phyloP scores from a whole-genome alignment of 306 rosid genomes.

The Dalbergia cultrata region DNA sequence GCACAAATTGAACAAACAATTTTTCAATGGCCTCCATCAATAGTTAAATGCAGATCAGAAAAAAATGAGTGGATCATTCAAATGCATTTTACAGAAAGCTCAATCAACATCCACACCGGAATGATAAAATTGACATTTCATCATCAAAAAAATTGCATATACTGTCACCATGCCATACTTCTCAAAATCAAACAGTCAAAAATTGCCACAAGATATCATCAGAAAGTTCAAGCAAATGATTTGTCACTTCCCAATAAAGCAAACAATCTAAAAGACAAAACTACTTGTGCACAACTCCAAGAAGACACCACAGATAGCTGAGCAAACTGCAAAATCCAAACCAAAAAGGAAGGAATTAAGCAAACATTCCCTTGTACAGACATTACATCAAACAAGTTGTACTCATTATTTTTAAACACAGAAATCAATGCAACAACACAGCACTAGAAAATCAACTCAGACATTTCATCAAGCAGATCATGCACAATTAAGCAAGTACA shows the following conservation, averaged over 20 bases:
- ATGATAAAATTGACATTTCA: background rate
- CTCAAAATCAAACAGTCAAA: background rate
- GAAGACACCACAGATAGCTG: background rate
- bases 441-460: background rate
- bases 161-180: background rate
- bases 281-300: background rate
- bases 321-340: background rate
- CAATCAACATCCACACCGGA: background rate
- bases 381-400: slow-evolving; percentile 36
- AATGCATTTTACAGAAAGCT: background rate
- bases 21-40: background rate
- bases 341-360: background rate
- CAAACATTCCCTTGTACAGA: slow-evolving; percentile 12
- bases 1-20: slow-evolving; percentile 25
- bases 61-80: background rate
- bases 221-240: background rate
- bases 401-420: background rate
- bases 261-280: background rate
- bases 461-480: slow-evolving; percentile 9
- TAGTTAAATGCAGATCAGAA: background rate
- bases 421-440: background rate
- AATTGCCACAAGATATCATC: background rate
- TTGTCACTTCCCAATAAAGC: background rate
- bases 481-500: slow-evolving; percentile 6
- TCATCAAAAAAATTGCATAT: background rate